These are phyloP conservation scores for Kodamaea ohmeri DNA, from an alignment of 1,139 yeast species.

Conservation along the genomic window DNA sequence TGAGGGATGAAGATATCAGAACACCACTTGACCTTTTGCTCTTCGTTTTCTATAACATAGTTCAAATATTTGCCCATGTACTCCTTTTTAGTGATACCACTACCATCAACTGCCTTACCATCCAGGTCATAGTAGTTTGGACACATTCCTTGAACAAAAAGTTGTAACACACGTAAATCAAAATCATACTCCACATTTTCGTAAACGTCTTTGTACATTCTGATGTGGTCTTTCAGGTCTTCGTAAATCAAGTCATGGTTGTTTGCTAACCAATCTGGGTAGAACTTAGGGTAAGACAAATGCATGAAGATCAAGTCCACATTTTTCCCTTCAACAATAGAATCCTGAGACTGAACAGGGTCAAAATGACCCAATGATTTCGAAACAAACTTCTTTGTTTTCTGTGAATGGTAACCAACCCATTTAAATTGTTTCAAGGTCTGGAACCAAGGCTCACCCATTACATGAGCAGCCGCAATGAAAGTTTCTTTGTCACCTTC, in stretches of 20 bases:
- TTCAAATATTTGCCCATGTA: conserved; percentile 36
- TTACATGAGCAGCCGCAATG: conserved; percentile 58
- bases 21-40: conserved; percentile 30
- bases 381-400: conserved; percentile 37
- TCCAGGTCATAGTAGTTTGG: conserved; percentile 31
- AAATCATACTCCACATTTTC: conserved; percentile 50
- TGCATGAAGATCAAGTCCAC: conserved; percentile 50
- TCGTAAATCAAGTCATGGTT: conserved; percentile 45
- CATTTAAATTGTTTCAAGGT: conserved; percentile 49
- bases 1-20: conserved; percentile 31
- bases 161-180: conserved; percentile 42
- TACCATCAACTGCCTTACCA: conserved; percentile 32
- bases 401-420: conserved; percentile 49
- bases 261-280: conserved; percentile 48
- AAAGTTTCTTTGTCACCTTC: conserved; percentile 74
- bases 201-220: conserved; percentile 46
- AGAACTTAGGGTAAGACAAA: conserved; percentile 63
- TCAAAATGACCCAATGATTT: conserved; percentile 64
- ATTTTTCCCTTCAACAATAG: conserved; percentile 19
- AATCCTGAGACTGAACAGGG: conserved; percentile 34
- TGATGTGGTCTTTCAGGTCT: conserved; percentile 34
- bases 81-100: conserved; percentile 21
- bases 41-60: conserved; percentile 28
- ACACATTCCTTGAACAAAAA: conserved; percentile 41
- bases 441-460: conserved; percentile 51